Evolutionary conservation across 257 asterid species (phyloP), one percentile per base, ranked within the genome.

Genomic region (Petunia axillaris): DNA sequence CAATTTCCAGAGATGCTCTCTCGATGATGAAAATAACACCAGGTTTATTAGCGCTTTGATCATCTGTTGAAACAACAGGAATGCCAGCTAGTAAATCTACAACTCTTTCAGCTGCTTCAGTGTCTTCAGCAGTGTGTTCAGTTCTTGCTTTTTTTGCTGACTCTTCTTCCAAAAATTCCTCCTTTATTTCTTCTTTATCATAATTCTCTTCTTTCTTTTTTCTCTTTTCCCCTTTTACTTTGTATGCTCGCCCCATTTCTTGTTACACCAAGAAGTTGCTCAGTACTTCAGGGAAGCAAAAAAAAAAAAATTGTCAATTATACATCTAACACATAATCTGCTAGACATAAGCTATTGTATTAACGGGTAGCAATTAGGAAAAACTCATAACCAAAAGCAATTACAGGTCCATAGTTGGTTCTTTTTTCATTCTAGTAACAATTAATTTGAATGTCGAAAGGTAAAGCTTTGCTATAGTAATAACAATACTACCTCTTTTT

Each of bases 1-100:
- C 99, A 59, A 92, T 88, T 84, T 93, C 99, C 87, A 95, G 78
- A 7, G 97, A 92, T 4, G 98, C 97, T 87, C 88, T 93, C 81
- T 93, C 98, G 4, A 95, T 91, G 81, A 95, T 81, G 73, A 93
- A 95, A 83, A 93, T 86, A 64, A 93, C 92, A 8, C 91, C 90
- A n/a, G 91, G 90, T 74, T 87, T 92, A 38, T 87, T 92, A 38
- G 78, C 85, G 57, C 70, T 83, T 40, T 82, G 76, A n/a, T 88
- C 91, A 77, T 25, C 25, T 25, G 81, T 84, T 2, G 77, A 79
- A 55, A 81, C 86, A 83, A 84, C 75, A 38, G 98, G 97, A 80
- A 95, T 87, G 3, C 99, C 95, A 50, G 97, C 90, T 85, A 88
- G 64, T 64, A 90, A 89, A 75, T 81, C 85, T 37, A 70, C 83